phyloP scores from a whole-genome alignment of 306 rosid genomes.

The Begonia loranthoides region DNA sequence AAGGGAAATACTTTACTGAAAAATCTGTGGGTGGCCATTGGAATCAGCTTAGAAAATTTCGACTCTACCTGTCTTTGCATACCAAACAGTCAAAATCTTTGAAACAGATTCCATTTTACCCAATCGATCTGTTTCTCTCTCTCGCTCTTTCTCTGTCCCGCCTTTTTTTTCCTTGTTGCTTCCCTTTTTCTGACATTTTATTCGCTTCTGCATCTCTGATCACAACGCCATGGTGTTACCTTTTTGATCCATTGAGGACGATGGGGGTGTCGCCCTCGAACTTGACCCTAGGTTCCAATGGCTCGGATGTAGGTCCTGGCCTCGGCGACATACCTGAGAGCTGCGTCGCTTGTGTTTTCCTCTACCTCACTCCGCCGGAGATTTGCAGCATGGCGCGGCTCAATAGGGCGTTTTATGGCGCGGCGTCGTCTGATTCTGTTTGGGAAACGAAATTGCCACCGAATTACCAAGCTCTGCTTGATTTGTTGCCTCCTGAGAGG shows the following conservation, averaged over 20 bases:
- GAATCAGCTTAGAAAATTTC: too few relatives aligned
- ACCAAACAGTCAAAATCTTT: too few relatives aligned
- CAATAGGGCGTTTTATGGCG: conserved; percentile 73
- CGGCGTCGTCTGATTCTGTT: conserved; percentile 75
- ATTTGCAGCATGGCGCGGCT: conserved; percentile 81
- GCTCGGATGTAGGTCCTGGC: conserved; percentile 48
- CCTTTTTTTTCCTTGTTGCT: too few relatives aligned
- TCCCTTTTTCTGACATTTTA: too few relatives aligned
- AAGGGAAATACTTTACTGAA: too few relatives aligned
- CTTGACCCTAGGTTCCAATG: conserved; percentile 43
- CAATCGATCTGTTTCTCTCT: too few relatives aligned
- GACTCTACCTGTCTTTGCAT: too few relatives aligned
- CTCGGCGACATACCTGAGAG: conserved; percentile 88
- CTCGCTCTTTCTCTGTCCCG: too few relatives aligned
- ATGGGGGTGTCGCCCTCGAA: conserved; percentile 82
- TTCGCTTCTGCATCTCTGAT: too few relatives aligned
- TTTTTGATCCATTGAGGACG: neutral
- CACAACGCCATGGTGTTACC: too few relatives aligned
- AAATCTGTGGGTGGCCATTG: too few relatives aligned
- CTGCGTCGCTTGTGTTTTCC: conserved; percentile 82
- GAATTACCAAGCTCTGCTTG: conserved; percentile 63
- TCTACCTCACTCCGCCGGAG: conserved; percentile 76
- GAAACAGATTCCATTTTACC: too few relatives aligned
- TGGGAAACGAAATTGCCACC: conserved; percentile 75
- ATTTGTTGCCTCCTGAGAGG: conserved; percentile 42